Percentiles rank a stretch among this genome's conserved stretches.
phyloP scores from a whole-genome alignment of 1,284 basidiomycete genomes.

The Ceratobasidium sp. region DNA sequence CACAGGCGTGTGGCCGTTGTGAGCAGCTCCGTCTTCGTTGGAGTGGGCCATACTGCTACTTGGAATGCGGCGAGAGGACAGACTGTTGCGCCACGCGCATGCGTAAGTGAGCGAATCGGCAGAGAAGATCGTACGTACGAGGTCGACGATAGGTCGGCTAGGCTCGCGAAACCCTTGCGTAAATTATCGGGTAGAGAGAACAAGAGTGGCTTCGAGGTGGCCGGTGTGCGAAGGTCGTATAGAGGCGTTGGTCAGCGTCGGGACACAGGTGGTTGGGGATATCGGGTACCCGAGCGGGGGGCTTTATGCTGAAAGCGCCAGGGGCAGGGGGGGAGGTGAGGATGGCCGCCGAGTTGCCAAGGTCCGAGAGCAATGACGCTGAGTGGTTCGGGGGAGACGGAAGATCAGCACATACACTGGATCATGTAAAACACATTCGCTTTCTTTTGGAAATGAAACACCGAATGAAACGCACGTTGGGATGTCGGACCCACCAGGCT shows the following conservation, averaged over 20 bases:
- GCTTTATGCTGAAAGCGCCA: constrained; percentile 18
- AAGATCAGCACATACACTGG: constrained; percentile 36
- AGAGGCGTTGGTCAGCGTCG: constrained; percentile 22
- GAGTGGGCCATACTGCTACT: constrained; percentile 25
- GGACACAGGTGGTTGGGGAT: constrained; percentile 10
- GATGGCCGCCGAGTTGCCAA: constrained; percentile 40
- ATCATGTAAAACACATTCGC: constrained; percentile 44
- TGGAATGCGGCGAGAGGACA: neutral
- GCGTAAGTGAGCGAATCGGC: constrained; percentile 31
- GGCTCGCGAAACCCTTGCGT: constrained; percentile 12
- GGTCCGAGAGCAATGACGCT: constrained; percentile 41
- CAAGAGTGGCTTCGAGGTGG: neutral
- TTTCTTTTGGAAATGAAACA: constrained; percentile 18
- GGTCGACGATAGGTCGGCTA: constrained; percentile 43
- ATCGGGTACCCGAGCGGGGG: constrained; percentile 15
- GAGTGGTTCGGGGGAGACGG: constrained; percentile 5
- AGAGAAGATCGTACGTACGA: constrained; percentile 28
- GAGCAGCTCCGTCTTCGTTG: constrained; percentile 16
- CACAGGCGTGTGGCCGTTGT: neutral
- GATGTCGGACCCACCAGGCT: constrained; percentile 15
- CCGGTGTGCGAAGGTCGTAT: constrained; percentile 3
- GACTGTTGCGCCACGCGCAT: constrained; percentile 31
- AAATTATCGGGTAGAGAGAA: constrained; percentile 24
- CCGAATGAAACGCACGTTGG: constrained; percentile 15
- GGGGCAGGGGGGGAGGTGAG: constrained; percentile 9